These are phyloP conservation scores for Thelonectria blattea DNA, from an alignment of 2,329 filamentous ascomycete genomes.

Conservation along the genomic window DNA sequence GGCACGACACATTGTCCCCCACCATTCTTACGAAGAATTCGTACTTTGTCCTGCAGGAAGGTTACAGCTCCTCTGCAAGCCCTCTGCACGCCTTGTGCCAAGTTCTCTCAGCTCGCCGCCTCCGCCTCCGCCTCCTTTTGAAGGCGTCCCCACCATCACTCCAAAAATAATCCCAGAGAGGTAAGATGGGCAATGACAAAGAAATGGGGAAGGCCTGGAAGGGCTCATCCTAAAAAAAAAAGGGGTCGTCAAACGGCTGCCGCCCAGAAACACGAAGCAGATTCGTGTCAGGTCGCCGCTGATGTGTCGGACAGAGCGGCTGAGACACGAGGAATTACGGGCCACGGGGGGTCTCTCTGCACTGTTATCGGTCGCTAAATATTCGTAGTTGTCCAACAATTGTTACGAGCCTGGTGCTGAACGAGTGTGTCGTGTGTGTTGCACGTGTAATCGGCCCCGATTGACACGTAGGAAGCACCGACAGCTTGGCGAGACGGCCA, in stretches of 20 bases:
- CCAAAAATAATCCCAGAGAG: not conserved
- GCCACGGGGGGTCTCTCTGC: not conserved
- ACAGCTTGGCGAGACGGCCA: not conserved
- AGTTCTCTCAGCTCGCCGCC: not conserved
- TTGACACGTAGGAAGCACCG: not conserved
- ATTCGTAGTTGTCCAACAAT: not conserved
- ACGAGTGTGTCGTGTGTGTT: not conserved
- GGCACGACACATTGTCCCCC: constrained; percentile 1
- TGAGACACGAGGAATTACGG: constrained; percentile 11
- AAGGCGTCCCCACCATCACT: not conserved
- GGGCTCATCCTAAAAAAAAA: not conserved
- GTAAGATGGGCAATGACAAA: not conserved
- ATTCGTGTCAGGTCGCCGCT: constrained; percentile 21
- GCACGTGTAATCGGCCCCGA: not conserved
- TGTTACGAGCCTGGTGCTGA: not conserved
- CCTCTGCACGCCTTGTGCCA: too few species aligned
- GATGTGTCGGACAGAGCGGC: constrained; percentile 12
- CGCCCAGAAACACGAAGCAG: constrained; percentile 15
- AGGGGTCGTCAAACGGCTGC: not conserved
- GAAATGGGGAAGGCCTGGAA: not conserved
- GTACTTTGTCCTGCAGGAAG: too few species aligned
- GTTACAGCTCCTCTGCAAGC: too few species aligned
- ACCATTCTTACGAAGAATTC: too few species aligned
- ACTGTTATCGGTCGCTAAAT: not conserved
- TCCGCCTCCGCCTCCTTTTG: constrained; percentile 3